Percentiles rank a stretch among this genome's conserved stretches.
Conservation (phyloP, 805 yeast species). For the Candida pini region DNA sequence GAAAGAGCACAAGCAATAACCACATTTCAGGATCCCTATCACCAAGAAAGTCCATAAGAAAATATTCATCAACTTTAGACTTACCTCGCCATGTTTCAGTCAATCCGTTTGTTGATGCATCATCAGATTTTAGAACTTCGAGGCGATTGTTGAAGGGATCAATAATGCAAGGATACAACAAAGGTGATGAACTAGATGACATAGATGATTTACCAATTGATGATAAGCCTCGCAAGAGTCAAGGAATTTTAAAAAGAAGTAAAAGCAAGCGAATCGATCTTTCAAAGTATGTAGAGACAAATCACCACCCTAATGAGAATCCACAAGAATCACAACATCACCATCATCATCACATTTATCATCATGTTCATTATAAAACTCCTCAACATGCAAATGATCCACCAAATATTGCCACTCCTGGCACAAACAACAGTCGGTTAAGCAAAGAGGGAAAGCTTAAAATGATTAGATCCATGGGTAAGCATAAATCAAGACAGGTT, state of each 20-base stretch:
- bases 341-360: slow-evolving; percentile 6
- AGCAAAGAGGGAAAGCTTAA: slow-evolving; percentile 28
- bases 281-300: slow-evolving; percentile 22
- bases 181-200: slow-evolving; percentile 19
- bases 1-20: slow-evolving; percentile 4
- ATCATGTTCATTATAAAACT: slow-evolving; percentile 4
- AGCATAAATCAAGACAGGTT: slow-evolving; percentile 19
- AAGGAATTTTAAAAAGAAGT: slow-evolving; percentile 17
- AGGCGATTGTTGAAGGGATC: too few relatives aligned
- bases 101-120: slow-evolving; percentile 5
- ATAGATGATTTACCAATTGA: slow-evolving; percentile 21
- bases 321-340: slow-evolving; percentile 2
- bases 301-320: slow-evolving; percentile 2
- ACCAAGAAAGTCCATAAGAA: slow-evolving; percentile 17
- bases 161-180: not conserved
- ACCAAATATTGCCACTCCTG: slow-evolving; percentile 1
- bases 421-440: slow-evolving; percentile 18
- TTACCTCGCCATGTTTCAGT: slow-evolving; percentile 13
- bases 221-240: slow-evolving; percentile 8
- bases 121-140: too few relatives aligned
- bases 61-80: slow-evolving; percentile 26
- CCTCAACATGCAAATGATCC: slow-evolving; percentile 1
- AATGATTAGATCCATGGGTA: slow-evolving; percentile 25
- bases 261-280: slow-evolving; percentile 24
- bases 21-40: slow-evolving; percentile 13